Evolutionary conservation across 495 filamentous ascomycete species (phyloP).

Genomic region (Thozetella sp.): DNA sequence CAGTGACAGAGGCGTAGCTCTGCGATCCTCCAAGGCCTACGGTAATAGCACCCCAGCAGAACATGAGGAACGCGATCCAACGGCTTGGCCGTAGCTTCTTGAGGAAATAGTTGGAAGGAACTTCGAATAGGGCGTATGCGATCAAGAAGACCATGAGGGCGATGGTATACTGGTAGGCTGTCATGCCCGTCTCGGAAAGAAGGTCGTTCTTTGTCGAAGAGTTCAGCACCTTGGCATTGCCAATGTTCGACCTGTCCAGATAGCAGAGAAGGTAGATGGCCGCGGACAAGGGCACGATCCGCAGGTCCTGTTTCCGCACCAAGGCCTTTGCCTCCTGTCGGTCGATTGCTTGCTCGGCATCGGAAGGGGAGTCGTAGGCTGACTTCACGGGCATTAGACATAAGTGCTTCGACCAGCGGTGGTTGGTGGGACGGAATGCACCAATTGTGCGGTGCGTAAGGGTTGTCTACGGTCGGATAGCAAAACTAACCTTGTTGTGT

Average conservation of each 20-base stretch:
- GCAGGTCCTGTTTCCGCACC: conserved; percentile 57
- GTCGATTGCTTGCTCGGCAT: background rate
- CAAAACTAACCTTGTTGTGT: background rate
- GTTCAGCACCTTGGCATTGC: conserved; percentile 64
- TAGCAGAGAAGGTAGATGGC: conserved; percentile 60
- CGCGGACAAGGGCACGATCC: conserved; percentile 55
- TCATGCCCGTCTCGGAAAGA: conserved; percentile 58
- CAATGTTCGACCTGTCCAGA: conserved; percentile 63
- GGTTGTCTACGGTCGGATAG: no score
- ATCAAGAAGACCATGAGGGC: conserved; percentile 70
- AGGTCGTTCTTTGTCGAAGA: conserved; percentile 55
- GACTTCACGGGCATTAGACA: no score
- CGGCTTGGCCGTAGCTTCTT: conserved; percentile 62
- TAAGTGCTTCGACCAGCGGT: no score
- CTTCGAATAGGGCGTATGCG: conserved; percentile 65
- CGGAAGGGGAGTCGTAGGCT: background rate
- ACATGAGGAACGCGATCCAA: conserved; percentile 66
- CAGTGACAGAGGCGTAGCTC: conserved; percentile 56
- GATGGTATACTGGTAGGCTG: conserved; percentile 61
- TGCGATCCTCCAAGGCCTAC: conserved; percentile 58
- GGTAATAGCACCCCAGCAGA: conserved; percentile 62
- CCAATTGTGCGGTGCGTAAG: no score
- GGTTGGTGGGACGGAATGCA: no score
- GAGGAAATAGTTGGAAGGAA: conserved; percentile 65
- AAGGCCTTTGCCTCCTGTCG: conserved; percentile 27